Percentiles rank a stretch among this genome's conserved stretches.
Evolutionary conservation across 768 basidiomycete genomes (phyloP).

Genomic region (Tremella mesenterica): DNA sequence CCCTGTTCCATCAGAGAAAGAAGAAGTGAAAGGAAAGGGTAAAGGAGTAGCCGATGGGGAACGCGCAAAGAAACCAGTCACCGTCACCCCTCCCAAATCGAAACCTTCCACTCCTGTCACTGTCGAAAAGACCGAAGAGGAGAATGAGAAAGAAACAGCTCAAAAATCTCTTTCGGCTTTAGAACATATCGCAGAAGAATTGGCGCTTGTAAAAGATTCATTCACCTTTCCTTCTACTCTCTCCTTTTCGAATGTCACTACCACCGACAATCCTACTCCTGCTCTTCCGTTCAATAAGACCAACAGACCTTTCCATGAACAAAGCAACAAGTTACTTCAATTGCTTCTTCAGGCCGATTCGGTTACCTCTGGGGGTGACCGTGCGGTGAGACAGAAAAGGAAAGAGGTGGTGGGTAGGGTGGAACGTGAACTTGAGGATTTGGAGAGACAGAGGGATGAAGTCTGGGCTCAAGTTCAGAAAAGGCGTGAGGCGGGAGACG

Average conservation of each 20-base stretch:
- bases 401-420: constrained; percentile 54
- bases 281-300: constrained; percentile 54
- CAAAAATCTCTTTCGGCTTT: constrained; percentile 17
- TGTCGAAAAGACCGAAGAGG: constrained; percentile 1
- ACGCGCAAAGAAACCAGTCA: constrained; percentile 8
- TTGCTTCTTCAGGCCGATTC: constrained; percentile 61
- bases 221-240: constrained; percentile 32
- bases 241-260: constrained; percentile 20
- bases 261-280: constrained; percentile 10
- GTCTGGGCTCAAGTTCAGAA: constrained; percentile 27
- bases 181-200: constrained; percentile 21
- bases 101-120: constrained; percentile 9
- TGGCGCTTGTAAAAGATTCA: constrained; percentile 11
- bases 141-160: constrained; percentile 5
- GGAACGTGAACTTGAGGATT: constrained; percentile 54
- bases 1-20: background rate
- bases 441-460: constrained; percentile 28
- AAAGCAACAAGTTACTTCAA: constrained; percentile 57
- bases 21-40: constrained; percentile 20
- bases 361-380: constrained; percentile 58
- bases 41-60: constrained; percentile 34
- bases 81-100: constrained; percentile 3
- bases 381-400: constrained; percentile 51
- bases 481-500: constrained; percentile 20
- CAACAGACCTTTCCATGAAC: constrained; percentile 57